Percentiles rank a stretch among this genome's conserved stretches.
Conservation (phyloP, 2,329 filamentous ascomycete species). For the Neofusicoccum cordaticola region DNA sequence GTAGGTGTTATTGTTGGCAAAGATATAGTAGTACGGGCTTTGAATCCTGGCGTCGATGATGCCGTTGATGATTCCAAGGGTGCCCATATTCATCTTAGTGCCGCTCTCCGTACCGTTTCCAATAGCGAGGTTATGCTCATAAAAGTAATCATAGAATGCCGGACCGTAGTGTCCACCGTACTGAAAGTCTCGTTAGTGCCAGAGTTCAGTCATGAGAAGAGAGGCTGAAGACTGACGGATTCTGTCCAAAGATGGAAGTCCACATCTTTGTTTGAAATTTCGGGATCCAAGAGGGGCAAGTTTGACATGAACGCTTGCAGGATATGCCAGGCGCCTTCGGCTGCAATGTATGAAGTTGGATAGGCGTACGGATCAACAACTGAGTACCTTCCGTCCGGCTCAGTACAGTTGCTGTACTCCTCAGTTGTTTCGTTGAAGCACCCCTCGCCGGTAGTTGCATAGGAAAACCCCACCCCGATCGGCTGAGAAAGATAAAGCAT, state of each 20-base stretch:
- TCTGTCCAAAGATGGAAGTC: constrained; percentile 55
- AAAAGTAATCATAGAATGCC: constrained; percentile 56
- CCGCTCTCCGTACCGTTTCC: constrained; percentile 47
- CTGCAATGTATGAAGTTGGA: constrained; percentile 35
- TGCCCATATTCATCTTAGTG: constrained; percentile 52
- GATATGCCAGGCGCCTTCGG: constrained; percentile 36
- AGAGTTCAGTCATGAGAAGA: not conserved
- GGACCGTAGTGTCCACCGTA: constrained; percentile 51
- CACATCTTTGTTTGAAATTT: constrained; percentile 50
- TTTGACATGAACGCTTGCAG: constrained; percentile 35
- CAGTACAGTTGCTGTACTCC: not conserved
- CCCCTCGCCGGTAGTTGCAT: constrained; percentile 24
- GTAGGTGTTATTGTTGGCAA: constrained; percentile 57
- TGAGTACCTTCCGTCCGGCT: not conserved
- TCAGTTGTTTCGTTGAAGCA: not conserved
- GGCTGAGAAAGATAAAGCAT: constrained; percentile 41
- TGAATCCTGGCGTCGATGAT: constrained; percentile 52
- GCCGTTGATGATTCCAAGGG: constrained; percentile 55
- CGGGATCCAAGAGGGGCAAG: constrained; percentile 41
- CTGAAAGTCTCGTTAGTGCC: constrained; percentile 2
- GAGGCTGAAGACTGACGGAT: not conserved
- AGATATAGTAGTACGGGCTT: constrained; percentile 46
- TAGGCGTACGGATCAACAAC: not conserved
- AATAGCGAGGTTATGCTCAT: constrained; percentile 55
- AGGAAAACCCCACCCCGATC: constrained; percentile 40